These are phyloP conservation scores for Suhomyces bokatorum DNA, from an alignment of 1,139 yeast genomes.

Conservation along the genomic window DNA sequence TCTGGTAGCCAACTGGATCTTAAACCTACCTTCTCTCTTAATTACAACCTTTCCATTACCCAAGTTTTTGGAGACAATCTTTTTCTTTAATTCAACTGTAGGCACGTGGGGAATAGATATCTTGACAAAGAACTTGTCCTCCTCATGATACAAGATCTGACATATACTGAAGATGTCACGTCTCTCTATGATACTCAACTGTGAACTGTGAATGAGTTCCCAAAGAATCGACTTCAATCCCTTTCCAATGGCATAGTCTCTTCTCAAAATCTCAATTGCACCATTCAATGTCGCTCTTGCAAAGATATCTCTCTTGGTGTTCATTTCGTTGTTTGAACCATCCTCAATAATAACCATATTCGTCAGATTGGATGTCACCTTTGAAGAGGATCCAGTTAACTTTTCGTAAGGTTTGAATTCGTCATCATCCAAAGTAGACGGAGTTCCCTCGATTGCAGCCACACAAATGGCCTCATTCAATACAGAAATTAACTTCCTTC, in stretches of 20 bases:
- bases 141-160: slow-evolving; percentile 65
- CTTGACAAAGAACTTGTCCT: slow-evolving; percentile 58
- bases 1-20: slow-evolving; percentile 38
- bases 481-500: slow-evolving; percentile 48
- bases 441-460: slow-evolving; percentile 68
- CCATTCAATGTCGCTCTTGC: slow-evolving; percentile 56
- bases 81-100: slow-evolving; percentile 52
- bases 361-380: slow-evolving; percentile 18
- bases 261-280: slow-evolving; percentile 64
- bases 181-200: slow-evolving; percentile 58
- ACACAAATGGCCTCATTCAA: slow-evolving; percentile 58
- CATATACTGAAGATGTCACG: slow-evolving; percentile 65
- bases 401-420: slow-evolving; percentile 49
- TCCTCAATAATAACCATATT: slow-evolving; percentile 54
- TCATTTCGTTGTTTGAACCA: slow-evolving; percentile 44
- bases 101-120: slow-evolving; percentile 62
- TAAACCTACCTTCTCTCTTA: slow-evolving; percentile 47
- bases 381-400: slow-evolving; percentile 20
- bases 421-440: slow-evolving; percentile 56
- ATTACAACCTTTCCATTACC: slow-evolving; percentile 49
- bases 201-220: slow-evolving; percentile 66
- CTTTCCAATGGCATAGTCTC: slow-evolving; percentile 62
- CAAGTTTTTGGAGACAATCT: slow-evolving; percentile 56
- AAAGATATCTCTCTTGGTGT: slow-evolving; percentile 44
- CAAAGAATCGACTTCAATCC: slow-evolving; percentile 65